Evolutionary conservation across 1,284 basidiomycete genomes (phyloP), one percentile per base, ranked within the genome.

Genomic region (Heterobasidion irregulare): DNA sequence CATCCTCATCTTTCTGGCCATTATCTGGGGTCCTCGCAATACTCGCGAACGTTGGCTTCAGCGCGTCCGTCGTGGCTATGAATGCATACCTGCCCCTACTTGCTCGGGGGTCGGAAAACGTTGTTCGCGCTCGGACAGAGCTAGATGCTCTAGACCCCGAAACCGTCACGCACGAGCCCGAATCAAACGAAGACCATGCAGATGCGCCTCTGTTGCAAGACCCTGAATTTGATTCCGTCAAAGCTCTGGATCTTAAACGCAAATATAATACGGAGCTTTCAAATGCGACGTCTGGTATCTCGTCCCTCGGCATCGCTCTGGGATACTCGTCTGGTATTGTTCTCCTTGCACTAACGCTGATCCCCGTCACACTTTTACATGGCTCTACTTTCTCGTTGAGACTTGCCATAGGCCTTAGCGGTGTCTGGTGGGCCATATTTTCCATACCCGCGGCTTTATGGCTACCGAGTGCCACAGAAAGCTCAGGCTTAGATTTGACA

Each of bases 1-100:
- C 89, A 0, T 72, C 78, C 0, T 88, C 87, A 0, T 67, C 77
- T 0, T 50, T 86, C n/a, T 89, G 86, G 90, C 72, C 75, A 1
- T 61, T 86, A 12, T 77, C 76, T 0, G 80, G 84, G 1, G 61
- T 84, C 0, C 74, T 94, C 3, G 80, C 89, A 0, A 78, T 91
- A 45, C 69, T 79, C 1, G 85, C 92, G 6, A 94, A 93, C 64
- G 83, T 93, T 13, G 81, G 84, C 0, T 94, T 94, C 59, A 89
- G 92, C 0, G 86, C 85, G 0, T 89, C 86, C 10, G 76, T 86
- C 12, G 94, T 97, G 8, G 92, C 92, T 41, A 83, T 93, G 74
- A 97, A 97, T 64, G 83, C 92, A 0, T 95, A 94, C 68, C 77
- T 97, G 5, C 92, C 93, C 0, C 75, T 73, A 0, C 75, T 95